Percentiles rank a stretch among this genome's conserved stretches.
These are phyloP conservation scores for Colletotrichum lupini DNA, from an alignment of 2,329 filamentous ascomycete species.

Conservation along the genomic window DNA sequence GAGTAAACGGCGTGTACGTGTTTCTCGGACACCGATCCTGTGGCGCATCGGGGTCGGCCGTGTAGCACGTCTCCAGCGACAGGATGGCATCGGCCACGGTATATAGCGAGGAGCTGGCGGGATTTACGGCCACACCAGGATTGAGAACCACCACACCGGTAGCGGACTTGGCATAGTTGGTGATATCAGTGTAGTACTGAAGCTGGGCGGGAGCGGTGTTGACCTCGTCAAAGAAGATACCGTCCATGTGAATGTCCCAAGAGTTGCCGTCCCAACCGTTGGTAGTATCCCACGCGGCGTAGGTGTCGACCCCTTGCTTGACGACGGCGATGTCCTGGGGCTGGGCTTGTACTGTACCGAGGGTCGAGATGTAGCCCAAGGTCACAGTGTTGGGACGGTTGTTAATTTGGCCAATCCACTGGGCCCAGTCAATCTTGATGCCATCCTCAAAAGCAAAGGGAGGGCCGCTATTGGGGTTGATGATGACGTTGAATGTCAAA, in stretches of 20 bases:
- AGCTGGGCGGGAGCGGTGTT: neutral
- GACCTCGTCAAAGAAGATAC: constrained; percentile 17
- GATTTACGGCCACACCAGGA: neutral
- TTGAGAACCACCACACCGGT: constrained; percentile 5
- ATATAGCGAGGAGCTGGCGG: constrained; percentile 1
- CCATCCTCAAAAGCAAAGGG: constrained; percentile 7
- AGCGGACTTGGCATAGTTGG: neutral
- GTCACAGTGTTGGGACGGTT: constrained; percentile 7
- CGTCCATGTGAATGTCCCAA: constrained; percentile 1
- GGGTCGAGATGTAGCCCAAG: constrained; percentile 13
- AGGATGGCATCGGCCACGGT: neutral
- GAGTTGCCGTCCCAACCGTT: neutral
- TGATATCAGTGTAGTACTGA: constrained; percentile 8
- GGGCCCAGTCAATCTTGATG: constrained; percentile 17
- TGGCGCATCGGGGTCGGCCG: neutral
- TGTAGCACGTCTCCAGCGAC: constrained; percentile 8
- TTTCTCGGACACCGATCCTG: constrained; percentile 11
- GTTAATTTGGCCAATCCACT: constrained; percentile 19
- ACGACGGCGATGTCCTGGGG: neutral
- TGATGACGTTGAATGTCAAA: constrained; percentile 10
- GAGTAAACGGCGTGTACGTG: constrained; percentile 10
- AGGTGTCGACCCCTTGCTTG: constrained; percentile 1
- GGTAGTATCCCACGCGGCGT: neutral
- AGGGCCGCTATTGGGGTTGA: constrained; percentile 7
- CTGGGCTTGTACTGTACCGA: neutral